These are phyloP conservation scores for Sambucus nigra DNA, from an alignment of 129 eudicot species.

Conservation along the genomic window DNA sequence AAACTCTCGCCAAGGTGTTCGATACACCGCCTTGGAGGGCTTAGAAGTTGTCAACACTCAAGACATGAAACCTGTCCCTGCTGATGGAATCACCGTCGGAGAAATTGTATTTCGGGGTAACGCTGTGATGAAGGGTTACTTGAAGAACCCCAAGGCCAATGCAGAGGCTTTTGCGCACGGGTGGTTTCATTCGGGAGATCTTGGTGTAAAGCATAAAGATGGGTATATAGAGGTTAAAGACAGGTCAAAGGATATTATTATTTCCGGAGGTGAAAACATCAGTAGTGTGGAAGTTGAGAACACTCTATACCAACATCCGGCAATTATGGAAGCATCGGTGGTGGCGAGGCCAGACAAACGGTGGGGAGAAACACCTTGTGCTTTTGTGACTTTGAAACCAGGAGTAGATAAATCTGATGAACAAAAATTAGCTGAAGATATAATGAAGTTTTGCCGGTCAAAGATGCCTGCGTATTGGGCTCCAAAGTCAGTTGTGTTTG, in stretches of 20 bases:
- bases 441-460: conserved; percentile 52
- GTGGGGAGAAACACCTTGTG: conserved; percentile 94
- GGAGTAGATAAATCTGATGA: conserved; percentile 30
- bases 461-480: conserved; percentile 76
- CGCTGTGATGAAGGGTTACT: conserved; percentile 81
- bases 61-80: conserved; percentile 60
- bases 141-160: conserved; percentile 77
- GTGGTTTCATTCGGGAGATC: conserved; percentile 77
- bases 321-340: conserved; percentile 60
- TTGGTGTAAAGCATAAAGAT: conserved; percentile 77
- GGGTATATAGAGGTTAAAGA: conserved; percentile 80
- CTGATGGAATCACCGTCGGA: conserved; percentile 69
- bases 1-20: conserved; percentile 79
- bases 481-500: conserved; percentile 69
- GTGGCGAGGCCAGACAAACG: conserved; percentile 73
- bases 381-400: conserved; percentile 61
- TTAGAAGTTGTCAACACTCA: conserved; percentile 48
- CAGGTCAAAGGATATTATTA: conserved; percentile 77
- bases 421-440: conserved; percentile 37
- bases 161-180: conserved; percentile 66
- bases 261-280: conserved; percentile 92
- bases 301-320: conserved; percentile 57
- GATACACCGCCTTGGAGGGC: conserved; percentile 43
- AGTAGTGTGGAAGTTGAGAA: conserved; percentile 93
- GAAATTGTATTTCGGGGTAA: conserved; percentile 87